Base-by-base conservation (phyloP, 495 filamentous ascomycete genomes). In the Gamarada debralockiae region DNA sequence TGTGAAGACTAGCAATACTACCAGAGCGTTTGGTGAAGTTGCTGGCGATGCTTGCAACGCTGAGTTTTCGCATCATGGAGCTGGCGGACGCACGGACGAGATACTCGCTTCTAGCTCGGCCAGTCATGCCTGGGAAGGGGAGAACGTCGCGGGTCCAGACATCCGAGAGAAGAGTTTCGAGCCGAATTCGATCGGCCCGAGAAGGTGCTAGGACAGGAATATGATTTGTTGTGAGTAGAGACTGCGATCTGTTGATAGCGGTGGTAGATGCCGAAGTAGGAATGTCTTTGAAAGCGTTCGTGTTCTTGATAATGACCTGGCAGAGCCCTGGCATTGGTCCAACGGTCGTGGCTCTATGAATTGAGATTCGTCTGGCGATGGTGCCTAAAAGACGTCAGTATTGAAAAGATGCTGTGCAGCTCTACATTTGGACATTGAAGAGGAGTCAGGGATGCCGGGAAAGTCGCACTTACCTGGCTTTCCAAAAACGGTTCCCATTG, bases 291-390 rank as follows among this genome's bases (percentile, higher is more conserved):
- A 82, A 75, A 17, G 79, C 82, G 62, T 85, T 83, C 1, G 93
- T 97, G 59, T 95, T 95, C 61, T 87, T 91, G 62, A 98, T 90
- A 33, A 96, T 87, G 36, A 97, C 84, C 58, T 92, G 85, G 69
- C 67, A 82, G 40, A 76, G 71, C 49, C 78, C 74, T 13, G 76
- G 78, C 61, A 75, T 84, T 24, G 77, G 77, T 10, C 83, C 73
- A 58, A 87, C 72, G 3, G 88, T 84, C 12, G 83, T 79, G 20
- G 87, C 79, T 34, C 88, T 79, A 57, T 92, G 87, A 60, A 96
- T 84, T 7, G 91, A 95, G 58, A 90, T 81, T 57, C 84, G 80
- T 52, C 90, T 83, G 24, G 83, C 77, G 50, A 93, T 68, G 39
- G 83, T 87, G 52, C 85, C 81, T 80, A 40, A 3, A 6, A 24